These are phyloP conservation scores for Hyaloscypha hepaticicola DNA, from an alignment of 495 filamentous ascomycete genomes.

Conservation along the genomic window DNA sequence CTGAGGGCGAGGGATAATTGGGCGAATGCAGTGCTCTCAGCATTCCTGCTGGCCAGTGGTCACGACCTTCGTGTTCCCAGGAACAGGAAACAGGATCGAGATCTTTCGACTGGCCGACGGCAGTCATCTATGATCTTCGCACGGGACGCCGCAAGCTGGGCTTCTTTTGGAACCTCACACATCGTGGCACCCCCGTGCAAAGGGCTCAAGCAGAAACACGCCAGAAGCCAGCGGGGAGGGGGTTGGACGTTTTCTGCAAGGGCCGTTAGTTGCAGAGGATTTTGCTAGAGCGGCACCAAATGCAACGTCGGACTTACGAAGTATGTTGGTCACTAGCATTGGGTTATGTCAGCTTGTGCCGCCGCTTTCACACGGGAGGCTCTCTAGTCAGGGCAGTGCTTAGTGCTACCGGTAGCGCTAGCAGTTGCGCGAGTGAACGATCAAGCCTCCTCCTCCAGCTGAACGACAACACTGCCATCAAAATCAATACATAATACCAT, in stretches of 20 bases:
- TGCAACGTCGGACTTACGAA: neutral
- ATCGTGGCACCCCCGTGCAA: neutral
- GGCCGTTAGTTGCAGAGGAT: neutral
- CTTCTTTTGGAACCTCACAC: neutral
- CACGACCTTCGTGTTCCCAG: neutral
- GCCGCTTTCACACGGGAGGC: neutral
- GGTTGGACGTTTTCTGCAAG: neutral
- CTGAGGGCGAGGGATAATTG: neutral
- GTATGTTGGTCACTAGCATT: neutral
- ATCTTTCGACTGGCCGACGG: neutral
- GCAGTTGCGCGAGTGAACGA: neutral
- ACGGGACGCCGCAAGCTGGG: conserved; percentile 1
- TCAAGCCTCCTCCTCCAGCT: neutral
- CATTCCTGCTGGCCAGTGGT: neutral
- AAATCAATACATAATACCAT: neutral
- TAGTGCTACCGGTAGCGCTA: neutral
- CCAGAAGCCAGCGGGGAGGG: neutral
- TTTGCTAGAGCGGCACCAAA: neutral
- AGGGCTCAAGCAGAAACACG: conserved; percentile 28
- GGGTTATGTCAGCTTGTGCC: neutral
- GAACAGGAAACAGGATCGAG: neutral
- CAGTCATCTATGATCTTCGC: neutral
- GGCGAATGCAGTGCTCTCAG: neutral
- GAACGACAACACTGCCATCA: neutral
- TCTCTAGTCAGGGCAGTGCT: neutral